Evolutionary conservation across 306 rosid genomes (phyloP), one percentile per base, ranked within the genome.

Genomic region (Inga leiocalycina): DNA sequence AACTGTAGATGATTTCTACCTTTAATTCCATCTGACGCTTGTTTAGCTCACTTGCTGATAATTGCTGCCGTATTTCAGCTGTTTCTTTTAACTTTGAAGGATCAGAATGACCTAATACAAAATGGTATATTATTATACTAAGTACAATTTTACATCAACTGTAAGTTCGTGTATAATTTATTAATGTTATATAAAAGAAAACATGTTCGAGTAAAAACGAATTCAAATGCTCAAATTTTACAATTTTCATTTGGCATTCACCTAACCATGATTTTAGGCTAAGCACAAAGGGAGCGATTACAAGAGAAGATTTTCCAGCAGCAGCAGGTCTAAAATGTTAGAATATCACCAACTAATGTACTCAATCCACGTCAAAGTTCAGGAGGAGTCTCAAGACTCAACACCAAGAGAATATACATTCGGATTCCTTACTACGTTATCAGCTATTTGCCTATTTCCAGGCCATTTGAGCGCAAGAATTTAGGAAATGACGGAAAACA

Each of bases 71-170:
- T 76, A 79, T 85, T 75, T 90, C 82, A 6, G 98, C 93, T 51
- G 87, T 73, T 65, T 92, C 96, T 82, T 91, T 93, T 44, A 95
- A 81, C 82, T 88, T 89, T 61, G 80, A 90, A 1, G 98, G 92
- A 88, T 95, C 93, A 78, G 99, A 93, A 84, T 95, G 90, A 61
- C 98, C 98, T 93, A 68, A 82, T 71, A 22, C 61, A 80, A 75
- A 20, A 56, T 12, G 5, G 35, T 5, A 57, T 54, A 54, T 46
- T 70, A 19, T 39, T 61, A 45, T 20, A 41, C 32, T 22, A 20
- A n/a, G 4, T 22, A n/a, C 56, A 44, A 71, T 22, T 71, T 71
- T 14, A 11, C 4, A 43, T 43, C 49, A 71, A 71, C 35, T 5
- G 49, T 0, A 71, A 71, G 54, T 44, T 27, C 75, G 27, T n/a